Base-by-base conservation (phyloP, 1,284 basidiomycete species). In the Agroathelia rolfsii region DNA sequence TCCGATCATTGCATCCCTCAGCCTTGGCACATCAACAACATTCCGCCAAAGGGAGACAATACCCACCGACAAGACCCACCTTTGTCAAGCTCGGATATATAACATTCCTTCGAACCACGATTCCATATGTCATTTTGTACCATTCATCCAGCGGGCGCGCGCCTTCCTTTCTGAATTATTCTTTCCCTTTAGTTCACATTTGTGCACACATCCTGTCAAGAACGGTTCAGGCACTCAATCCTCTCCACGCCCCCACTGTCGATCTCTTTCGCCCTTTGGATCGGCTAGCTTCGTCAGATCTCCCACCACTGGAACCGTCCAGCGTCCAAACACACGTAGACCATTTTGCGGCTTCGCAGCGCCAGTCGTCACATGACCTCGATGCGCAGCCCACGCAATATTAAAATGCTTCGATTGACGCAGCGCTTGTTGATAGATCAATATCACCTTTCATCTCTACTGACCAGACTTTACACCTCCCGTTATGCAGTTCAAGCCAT, bases 401-500 rank as follows among this genome's bases (percentile, higher is more conserved):
- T n/a, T n/a, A n/a, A n/a, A n/a, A n/a, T n/a, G n/a, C n/a, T n/a
- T n/a, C n/a, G n/a, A n/a, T n/a, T n/a, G n/a, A n/a, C n/a, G n/a
- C n/a, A n/a, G n/a, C n/a, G n/a, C n/a, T n/a, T n/a, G n/a, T n/a
- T n/a, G n/a, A n/a, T n/a, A n/a, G n/a, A 75, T 77, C 41, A 76
- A 75, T 44, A 64, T 77, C 33, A 77, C 73, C 0, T 76, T 77
- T 47, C 54, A 71, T 24, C 72, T 72, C 48, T 73, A 66, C 38
- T 59, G 69, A 18, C 61, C 69, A 22, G 76, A 80, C 49, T 80
- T 69, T 43, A 57, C 62, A 12, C 64, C 76, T 69, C 2, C 80
- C 82, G 3, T 62, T 62, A 21, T 95, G 90, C 51, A 73, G 77
- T 45, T 95, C 92, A 50, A 77, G 73, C 5, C 61, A 86, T 9